A percentile compares a stretch with the other conserved stretches of the same genome.
These are phyloP conservation scores for Cucurbita maxima DNA, from an alignment of 306 rosid genomes.

Conservation along the genomic window DNA sequence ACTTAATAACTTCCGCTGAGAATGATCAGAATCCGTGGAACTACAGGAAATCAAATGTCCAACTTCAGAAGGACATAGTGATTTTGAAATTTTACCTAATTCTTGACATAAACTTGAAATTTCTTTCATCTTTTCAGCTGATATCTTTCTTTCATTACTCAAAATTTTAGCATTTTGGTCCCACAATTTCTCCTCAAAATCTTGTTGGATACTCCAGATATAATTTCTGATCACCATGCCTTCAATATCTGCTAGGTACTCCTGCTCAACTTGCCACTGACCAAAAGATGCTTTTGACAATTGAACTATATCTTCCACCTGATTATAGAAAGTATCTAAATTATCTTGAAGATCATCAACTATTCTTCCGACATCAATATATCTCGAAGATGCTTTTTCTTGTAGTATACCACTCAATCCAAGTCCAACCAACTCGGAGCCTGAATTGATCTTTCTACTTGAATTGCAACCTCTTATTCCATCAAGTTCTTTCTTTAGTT, in stretches of 20 bases:
- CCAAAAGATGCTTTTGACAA: slow-evolving; percentile 29
- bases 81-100: slow-evolving; percentile 41
- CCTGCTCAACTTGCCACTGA: slow-evolving; percentile 56
- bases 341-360: slow-evolving; percentile 30
- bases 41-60: slow-evolving; percentile 51
- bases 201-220: slow-evolving; percentile 32
- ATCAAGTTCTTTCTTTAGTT: slow-evolving; percentile 52
- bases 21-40: slow-evolving; percentile 48
- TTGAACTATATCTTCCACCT: slow-evolving; percentile 25
- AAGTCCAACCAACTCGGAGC: slow-evolving; percentile 45
- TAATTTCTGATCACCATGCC: slow-evolving; percentile 39
- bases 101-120: slow-evolving; percentile 55
- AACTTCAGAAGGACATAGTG: slow-evolving; percentile 34
- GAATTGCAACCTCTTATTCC: slow-evolving; percentile 29
- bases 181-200: slow-evolving; percentile 30
- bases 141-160: slow-evolving; percentile 23
- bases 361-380: slow-evolving; percentile 30
- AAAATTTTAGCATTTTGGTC: slow-evolving; percentile 15
- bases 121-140: slow-evolving; percentile 34
- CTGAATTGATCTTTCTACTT: slow-evolving; percentile 29
- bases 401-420: slow-evolving; percentile 57
- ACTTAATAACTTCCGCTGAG: slow-evolving; percentile 26
- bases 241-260: slow-evolving; percentile 55
- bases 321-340: slow-evolving; percentile 23
- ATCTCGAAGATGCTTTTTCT: slow-evolving; percentile 38